Base-by-base conservation (phyloP, 768 basidiomycete genomes). In the Psilocybe cubensis region DNA sequence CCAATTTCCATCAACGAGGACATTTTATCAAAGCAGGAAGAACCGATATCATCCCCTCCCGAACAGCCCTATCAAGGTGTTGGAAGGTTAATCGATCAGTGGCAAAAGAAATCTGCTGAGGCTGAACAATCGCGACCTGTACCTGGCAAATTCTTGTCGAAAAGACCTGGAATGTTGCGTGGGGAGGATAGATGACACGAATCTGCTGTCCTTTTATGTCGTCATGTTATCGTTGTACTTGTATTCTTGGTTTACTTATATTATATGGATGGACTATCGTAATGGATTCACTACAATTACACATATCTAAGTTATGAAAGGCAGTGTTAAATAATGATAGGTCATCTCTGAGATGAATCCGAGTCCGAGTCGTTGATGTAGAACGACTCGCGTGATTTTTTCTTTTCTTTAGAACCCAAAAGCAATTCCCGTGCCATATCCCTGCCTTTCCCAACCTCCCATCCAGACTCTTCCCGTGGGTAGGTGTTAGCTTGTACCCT, bases 11-110 rank as follows among this genome's bases (percentile, higher is more conserved):
- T 58, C 52, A 54, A 52, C 17, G 62, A 71, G 12, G n/a, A 61
- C 23, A 29, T 58, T 20, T 50, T 60, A 6, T 29, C 58, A 7
- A 64, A 40, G 25, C 17, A 53, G 20, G 68, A 70, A n/a, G 69
- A 68, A 38, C 79, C 80, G 12, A 78, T 89, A 12, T 76, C 89
- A 4, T 88, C 89, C 8, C 89, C 90, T 7, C 89, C 90, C 7
- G 92, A 94, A 66, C 79, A 81, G 53, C 88, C 89, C 28, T 94
- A 87, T 70, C 87, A 85, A 66, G 92, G 92, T 33, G 92, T 94
- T 42, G 88, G 91, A 25, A 90, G 82, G 72, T 77, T 94, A 31
- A 94, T 94, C 61, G 90, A 92, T 67, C 85, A 93, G 67, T 94
- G 92, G 92, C 91, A 94, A 70, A 4, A 27, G 31, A 33, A 33